Evolutionary conservation across 2,329 filamentous ascomycete genomes (phyloP), one percentile per base, ranked within the genome.

Genomic region (Aureobasidium sp.): DNA sequence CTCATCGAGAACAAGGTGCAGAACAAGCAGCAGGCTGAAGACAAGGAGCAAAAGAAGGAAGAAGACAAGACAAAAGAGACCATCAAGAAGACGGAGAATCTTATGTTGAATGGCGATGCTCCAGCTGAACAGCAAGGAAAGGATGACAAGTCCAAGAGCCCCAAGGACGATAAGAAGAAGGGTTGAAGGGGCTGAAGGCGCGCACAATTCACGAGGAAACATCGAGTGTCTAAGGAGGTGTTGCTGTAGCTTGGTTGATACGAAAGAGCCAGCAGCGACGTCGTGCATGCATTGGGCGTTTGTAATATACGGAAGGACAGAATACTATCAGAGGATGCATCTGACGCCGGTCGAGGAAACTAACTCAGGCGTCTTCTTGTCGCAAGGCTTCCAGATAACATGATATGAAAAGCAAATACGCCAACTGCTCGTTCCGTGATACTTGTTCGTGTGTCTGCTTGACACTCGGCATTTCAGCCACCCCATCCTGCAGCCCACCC

Each of bases 1-100:
- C 79, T 99, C 68, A 99, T 99, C 67, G 94, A 99, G 81, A 99
- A 99, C 81, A 99, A 99, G 84, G 97, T 97, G 68, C 93, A 97
- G 80, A 99, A 99, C 78, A 85, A 93, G 74, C 92, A 97, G 77
- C 90, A 95, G 75, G 89, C 95, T 71, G 94, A 97, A 72, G 94
- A 99, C 72, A 93, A 93, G 78, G 93, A 97, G 69, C 83, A 81
- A 49, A 85, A 88, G 70, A 90, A 90, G 78, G 90, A 86, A 63
- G 85, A 81, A 62, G 77, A 75, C 65, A 81, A 81, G 67, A 79
- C 82, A 39, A 81, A 81, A 66, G 76, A 77, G 62, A 78, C 78
- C 63, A 65, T 67, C 49, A 76, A 78, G 69, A 85, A 91, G 72
- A 81, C 81, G 53, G 88, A 89, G 71, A 86, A 86, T 67, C 75